phyloP scores from a whole-genome alignment of 768 basidiomycete species.

The Imleria badia region DNA sequence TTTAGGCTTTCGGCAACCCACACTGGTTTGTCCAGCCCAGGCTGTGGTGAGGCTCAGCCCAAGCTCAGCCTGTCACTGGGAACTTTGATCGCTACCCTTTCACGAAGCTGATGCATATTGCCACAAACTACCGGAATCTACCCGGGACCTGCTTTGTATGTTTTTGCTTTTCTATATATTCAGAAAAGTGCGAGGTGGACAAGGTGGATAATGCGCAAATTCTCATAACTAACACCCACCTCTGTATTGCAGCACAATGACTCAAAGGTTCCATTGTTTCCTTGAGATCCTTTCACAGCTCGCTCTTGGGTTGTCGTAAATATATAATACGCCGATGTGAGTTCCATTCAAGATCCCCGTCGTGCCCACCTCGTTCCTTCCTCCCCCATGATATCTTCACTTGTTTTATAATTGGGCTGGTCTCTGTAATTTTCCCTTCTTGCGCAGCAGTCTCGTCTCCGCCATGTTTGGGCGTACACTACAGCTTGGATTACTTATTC shows the following conservation, averaged over 20 bases:
- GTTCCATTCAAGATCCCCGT: background rate
- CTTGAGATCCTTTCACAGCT: background rate
- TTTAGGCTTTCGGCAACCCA: too few species aligned
- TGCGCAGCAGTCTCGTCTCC: conserved; percentile 4
- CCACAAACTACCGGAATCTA: too few species aligned
- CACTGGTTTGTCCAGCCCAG: too few species aligned
- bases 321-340: conserved; percentile 8
- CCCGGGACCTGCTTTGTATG: too few species aligned
- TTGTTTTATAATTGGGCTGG: conserved; percentile 9
- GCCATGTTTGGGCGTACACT: conserved; percentile 6
- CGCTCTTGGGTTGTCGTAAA: background rate
- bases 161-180: too few species aligned
- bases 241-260: background rate
- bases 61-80: too few species aligned
- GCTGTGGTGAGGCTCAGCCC: too few species aligned
- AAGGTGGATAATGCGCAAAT: background rate
- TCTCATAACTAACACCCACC: background rate
- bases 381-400: background rate
- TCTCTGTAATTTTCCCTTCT: background rate
- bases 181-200: too few species aligned
- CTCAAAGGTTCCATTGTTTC: background rate
- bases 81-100: too few species aligned
- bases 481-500: conserved; percentile 9
- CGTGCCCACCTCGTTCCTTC: background rate
- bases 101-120: too few species aligned